Base-by-base conservation (phyloP, 768 basidiomycete species). In the Astraeus odoratus region DNA sequence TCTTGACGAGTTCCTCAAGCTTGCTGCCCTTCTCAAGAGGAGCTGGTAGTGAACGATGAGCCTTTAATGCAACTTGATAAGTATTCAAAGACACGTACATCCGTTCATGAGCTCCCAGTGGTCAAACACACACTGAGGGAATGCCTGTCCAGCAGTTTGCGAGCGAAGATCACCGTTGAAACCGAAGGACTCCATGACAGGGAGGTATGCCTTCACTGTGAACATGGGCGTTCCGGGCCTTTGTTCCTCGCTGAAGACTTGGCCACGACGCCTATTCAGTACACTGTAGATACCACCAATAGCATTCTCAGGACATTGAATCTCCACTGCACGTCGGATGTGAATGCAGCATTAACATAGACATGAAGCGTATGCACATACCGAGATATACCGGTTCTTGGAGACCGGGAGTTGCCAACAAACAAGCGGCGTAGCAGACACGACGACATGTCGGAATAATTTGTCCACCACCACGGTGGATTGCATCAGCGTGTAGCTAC, bases 401-500 rank as follows among this genome's bases (percentile, higher is more conserved):
- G 50, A 99, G 78, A 70, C 78, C 77, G 34, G 96, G 96, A 9
- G 76, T 76, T 49, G 94, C 93, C 56, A 99, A 82, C 55, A 98
- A 65, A 67, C 91, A 88, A 42, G 95, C 92, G 51, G 96, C 95
- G 69, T 98, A 98, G 62, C 85, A 87, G 54, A 84, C 95, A 64
- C 96, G 89, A 70, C 96, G 86, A 69, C 86, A 90, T 30, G 91
- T 94, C 46, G 95, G 95, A 68, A 99, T 97, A 60, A 98, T 78
- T 69, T 99, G 90, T 69, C 95, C 95, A 74, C 94, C 94, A 67
- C 96, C 95, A 75, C 95, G 88, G 70, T 99, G 96, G 65, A 99
- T 98, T 52, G 95, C 94, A 77, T 99, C 95, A 63, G 96, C 76
- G 70, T 99, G 96, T 44, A 99, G 78, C 88, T 92, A 61, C 3